Evolutionary conservation across 768 basidiomycete species (phyloP).

Genomic region (Pisolithus orientalis): DNA sequence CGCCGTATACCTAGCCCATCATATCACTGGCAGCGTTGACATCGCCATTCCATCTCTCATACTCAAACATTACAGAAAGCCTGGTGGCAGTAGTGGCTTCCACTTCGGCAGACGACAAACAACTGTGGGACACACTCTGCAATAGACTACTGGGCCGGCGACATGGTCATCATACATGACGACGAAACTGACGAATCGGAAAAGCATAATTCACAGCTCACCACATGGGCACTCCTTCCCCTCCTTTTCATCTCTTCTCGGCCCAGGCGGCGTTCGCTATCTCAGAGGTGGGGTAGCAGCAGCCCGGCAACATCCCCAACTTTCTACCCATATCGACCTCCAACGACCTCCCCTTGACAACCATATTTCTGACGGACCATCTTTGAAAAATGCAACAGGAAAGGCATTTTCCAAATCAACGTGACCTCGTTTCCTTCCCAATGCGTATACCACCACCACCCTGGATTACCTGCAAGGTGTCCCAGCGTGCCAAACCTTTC

Average conservation of each 20-base stretch:
- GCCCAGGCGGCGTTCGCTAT: conserved; percentile 54
- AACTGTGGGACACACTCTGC: conserved; percentile 59
- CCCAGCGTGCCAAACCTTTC: conserved; percentile 62
- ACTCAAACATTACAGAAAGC: conserved; percentile 75
- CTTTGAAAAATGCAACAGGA: conserved; percentile 25
- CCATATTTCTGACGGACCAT: conserved; percentile 8
- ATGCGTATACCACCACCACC: conserved; percentile 44
- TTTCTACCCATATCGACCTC: conserved; percentile 45
- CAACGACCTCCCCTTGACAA: conserved; percentile 10
- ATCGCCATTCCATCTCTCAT: conserved; percentile 88
- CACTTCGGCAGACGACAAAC: conserved; percentile 68
- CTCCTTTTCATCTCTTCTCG: conserved; percentile 56
- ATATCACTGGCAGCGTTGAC: conserved; percentile 68
- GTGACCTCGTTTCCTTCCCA: conserved; percentile 53
- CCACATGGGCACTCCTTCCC: conserved; percentile 67
- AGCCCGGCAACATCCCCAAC: conserved; percentile 51
- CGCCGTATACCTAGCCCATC: conserved; percentile 55
- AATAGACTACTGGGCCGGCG: conserved; percentile 58
- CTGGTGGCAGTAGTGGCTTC: conserved; percentile 53
- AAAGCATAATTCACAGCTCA: conserved; percentile 45
- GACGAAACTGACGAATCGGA: conserved; percentile 71
- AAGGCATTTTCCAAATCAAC: conserved; percentile 65
- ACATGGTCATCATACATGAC: conserved; percentile 64
- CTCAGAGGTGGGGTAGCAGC: conserved; percentile 65
- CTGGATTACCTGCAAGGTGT: conserved; percentile 42